Percentiles rank a stretch among this genome's conserved stretches.
phyloP scores from a whole-genome alignment of 1,139 yeast genomes.

The Maudiozyma humilis region DNA sequence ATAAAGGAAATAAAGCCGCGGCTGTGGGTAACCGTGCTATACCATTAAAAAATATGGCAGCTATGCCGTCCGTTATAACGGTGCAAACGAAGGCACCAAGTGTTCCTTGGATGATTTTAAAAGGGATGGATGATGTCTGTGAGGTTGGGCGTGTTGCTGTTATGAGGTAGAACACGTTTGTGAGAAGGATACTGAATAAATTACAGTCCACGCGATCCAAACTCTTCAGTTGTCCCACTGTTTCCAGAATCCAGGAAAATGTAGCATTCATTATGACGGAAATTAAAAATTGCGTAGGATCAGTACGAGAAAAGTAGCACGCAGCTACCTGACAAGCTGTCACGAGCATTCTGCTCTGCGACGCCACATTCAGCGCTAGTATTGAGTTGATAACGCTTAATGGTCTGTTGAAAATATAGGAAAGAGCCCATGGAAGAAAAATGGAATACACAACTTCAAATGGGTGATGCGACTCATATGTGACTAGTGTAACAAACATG shows the following conservation, averaged over 20 bases:
- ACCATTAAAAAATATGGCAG: conserved; percentile 9
- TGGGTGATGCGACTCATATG: not conserved
- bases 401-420: conserved; percentile 17
- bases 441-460: conserved; percentile 23
- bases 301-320: not conserved
- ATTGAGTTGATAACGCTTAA: conserved; percentile 17
- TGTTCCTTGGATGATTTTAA: conserved; percentile 30
- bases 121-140: conserved; percentile 13
- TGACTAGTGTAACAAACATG: not conserved
- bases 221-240: conserved; percentile 31
- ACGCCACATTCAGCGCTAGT: conserved; percentile 18
- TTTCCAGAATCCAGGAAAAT: conserved; percentile 22
- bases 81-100: conserved; percentile 27
- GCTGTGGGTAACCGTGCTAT: conserved; percentile 14
- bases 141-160: conserved; percentile 12
- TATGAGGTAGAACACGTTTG: conserved; percentile 29
- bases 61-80: conserved; percentile 23
- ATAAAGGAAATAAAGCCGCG: conserved; percentile 25
- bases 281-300: conserved; percentile 10
- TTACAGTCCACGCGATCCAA: conserved; percentile 33
- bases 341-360: not conserved
- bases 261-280: conserved; percentile 24
- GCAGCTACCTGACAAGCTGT: not conserved
- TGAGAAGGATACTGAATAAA: conserved; percentile 32
- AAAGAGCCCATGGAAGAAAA: conserved; percentile 23